phyloP scores from a whole-genome alignment of 805 yeast species.

The Myxozyma geophila region DNA sequence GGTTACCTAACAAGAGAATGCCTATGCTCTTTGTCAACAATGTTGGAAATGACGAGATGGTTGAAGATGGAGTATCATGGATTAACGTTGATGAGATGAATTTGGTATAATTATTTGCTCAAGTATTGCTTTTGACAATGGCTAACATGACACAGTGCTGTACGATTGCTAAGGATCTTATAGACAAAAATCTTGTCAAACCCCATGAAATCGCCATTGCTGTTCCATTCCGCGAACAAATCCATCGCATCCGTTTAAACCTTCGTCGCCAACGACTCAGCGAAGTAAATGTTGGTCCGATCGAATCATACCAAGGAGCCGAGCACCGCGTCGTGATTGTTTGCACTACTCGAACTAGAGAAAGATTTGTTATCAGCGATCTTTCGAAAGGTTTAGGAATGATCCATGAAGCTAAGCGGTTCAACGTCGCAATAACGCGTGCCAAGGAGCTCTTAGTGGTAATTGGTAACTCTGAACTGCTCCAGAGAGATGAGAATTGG shows the following conservation, averaged over 20 bases:
- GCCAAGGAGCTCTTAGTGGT: constrained; percentile 52
- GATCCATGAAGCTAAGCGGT: constrained; percentile 40
- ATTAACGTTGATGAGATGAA: constrained; percentile 23
- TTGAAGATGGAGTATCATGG: constrained; percentile 36
- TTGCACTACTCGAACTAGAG: constrained; percentile 32
- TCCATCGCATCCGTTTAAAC: constrained; percentile 18
- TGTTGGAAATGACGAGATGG: constrained; percentile 29
- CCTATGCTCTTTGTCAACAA: constrained; percentile 31
- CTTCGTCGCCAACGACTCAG: constrained; percentile 24
- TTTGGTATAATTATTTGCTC: constrained; percentile 5
- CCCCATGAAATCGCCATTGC: constrained; percentile 32
- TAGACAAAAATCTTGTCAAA: constrained; percentile 7
- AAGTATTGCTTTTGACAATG: too few species aligned
- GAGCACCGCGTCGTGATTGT: constrained; percentile 33
- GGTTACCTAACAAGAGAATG: constrained; percentile 27
- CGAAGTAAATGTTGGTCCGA: constrained; percentile 35
- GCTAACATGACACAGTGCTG: constrained; percentile 8
- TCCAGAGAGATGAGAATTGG: constrained; percentile 34
- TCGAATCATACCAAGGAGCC: constrained; percentile 36
- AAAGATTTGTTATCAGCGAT: constrained; percentile 26
- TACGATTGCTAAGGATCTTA: constrained; percentile 15
- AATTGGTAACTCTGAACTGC: constrained; percentile 50
- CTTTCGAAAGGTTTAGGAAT: constrained; percentile 29
- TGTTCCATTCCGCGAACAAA: constrained; percentile 34
- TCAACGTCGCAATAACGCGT: constrained; percentile 55